A percentile compares a stretch with the other conserved stretches of the same genome.
These are phyloP conservation scores for Hondaea fermentalgiana DNA, from an alignment of 108 stramenopile species.

Conservation along the genomic window DNA sequence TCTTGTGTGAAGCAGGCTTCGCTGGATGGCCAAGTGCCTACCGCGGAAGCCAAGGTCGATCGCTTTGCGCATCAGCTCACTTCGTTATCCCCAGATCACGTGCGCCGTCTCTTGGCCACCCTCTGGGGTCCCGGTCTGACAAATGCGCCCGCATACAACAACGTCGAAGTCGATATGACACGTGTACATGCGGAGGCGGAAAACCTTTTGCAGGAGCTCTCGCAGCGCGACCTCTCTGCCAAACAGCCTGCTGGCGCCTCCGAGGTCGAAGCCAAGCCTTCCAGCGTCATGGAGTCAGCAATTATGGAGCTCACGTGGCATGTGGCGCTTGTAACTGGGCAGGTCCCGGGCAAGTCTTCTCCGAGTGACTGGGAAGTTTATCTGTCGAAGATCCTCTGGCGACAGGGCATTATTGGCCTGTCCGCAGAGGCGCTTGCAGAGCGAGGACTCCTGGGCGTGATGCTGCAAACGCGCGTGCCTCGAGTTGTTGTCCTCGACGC, in stretches of 20 bases:
- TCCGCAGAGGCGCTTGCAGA: background rate
- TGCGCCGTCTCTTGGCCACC: background rate
- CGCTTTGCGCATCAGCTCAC: background rate
- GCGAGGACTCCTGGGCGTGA: background rate
- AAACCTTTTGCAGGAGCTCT: too few relatives aligned
- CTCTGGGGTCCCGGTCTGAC: background rate
- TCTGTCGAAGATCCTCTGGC: background rate
- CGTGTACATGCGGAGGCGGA: too few relatives aligned
- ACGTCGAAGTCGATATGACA: too few relatives aligned
- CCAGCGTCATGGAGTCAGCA: too few relatives aligned
- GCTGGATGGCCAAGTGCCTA: background rate
- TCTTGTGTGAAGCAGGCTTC: background rate
- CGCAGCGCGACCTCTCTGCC: too few relatives aligned
- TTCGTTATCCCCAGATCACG: background rate
- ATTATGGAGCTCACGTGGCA: too few relatives aligned
- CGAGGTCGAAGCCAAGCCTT: too few relatives aligned
- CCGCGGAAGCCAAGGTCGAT: background rate
- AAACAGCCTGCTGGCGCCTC: too few relatives aligned
- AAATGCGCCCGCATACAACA: too few relatives aligned
- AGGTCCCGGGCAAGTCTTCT: too few relatives aligned
- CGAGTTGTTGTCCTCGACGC: background rate
- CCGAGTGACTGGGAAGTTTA: background rate
- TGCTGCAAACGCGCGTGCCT: background rate
- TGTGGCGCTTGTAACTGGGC: too few relatives aligned
- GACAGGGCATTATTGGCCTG: background rate